phyloP scores from a whole-genome alignment of 177 flowering plant species.

The Telopea speciosissima region DNA sequence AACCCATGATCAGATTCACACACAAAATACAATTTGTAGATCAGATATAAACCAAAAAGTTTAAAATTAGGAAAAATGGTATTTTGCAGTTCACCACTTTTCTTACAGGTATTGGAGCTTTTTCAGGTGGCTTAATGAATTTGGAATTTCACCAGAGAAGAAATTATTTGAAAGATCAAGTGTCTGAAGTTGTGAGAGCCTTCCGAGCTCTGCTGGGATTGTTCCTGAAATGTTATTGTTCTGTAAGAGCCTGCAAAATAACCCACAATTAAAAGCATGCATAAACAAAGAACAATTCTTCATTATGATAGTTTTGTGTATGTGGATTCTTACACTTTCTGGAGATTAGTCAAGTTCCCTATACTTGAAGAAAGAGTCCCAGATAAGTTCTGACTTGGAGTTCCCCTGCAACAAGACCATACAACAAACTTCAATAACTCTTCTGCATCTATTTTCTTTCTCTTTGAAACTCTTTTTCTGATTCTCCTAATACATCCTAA shows the following conservation, averaged over 20 bases:
- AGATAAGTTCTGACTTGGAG: conserved; percentile 81
- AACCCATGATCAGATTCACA: conserved; percentile 9
- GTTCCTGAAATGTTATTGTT: conserved; percentile 75
- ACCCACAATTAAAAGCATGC: conserved; percentile 2
- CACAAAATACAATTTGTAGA: not conserved
- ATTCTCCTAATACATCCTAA: not conserved
- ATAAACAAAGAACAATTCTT: conserved; percentile 2
- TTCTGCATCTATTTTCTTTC: not conserved
- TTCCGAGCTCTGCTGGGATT: conserved; percentile 67
- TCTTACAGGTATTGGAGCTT: conserved; percentile 75
- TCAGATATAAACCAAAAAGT: not conserved
- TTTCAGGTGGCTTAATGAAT: conserved; percentile 44
- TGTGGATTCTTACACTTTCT: conserved; percentile 54
- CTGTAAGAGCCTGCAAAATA: conserved; percentile 59
- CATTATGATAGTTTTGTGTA: not conserved
- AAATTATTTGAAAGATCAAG: conserved; percentile 75
- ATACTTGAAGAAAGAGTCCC: conserved; percentile 79
- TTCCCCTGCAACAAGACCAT: conserved; percentile 51
- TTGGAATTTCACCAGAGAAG: conserved; percentile 60
- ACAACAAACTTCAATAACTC: conserved; percentile 5
- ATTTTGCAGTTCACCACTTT: not conserved
- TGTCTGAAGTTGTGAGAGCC: conserved; percentile 56
- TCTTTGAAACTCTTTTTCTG: not conserved
- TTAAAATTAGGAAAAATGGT: not conserved
- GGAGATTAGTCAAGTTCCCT: conserved; percentile 86